phyloP scores from a whole-genome alignment of 192 early-diverging fungal species.

The Physocladia obscura region DNA sequence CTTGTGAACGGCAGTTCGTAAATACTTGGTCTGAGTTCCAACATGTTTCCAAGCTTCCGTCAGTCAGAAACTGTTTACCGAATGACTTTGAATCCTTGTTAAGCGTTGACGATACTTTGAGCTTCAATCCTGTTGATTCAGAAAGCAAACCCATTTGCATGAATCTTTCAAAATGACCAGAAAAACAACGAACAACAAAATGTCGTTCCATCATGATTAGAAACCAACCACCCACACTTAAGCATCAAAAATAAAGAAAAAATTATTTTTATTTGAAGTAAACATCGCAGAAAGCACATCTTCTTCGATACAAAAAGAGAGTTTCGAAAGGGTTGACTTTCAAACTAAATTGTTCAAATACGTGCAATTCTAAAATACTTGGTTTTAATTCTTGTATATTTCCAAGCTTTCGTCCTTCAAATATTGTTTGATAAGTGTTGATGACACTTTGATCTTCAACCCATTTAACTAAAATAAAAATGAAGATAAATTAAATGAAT shows the following conservation, averaged over 20 bases:
- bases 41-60: constrained; percentile 80
- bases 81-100: constrained; percentile 73
- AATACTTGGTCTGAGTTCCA: constrained; percentile 89
- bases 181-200: too few relatives aligned
- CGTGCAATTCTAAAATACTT: too few relatives aligned
- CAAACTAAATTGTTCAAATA: not conserved
- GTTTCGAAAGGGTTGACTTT: too few relatives aligned
- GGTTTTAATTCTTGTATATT: constrained; percentile 94
- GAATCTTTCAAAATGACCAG: too few relatives aligned
- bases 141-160: not conserved
- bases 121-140: not conserved
- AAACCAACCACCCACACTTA: too few relatives aligned
- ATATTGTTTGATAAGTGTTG: constrained; percentile 79
- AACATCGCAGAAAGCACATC: too few relatives aligned
- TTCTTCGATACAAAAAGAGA: not conserved
- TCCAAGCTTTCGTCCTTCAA: constrained; percentile 75
- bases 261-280: too few relatives aligned
- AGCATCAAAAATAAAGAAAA: too few relatives aligned
- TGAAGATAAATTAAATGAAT: not conserved
- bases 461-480: not conserved
- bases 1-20: too few relatives aligned
- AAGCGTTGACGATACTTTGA: constrained; percentile 84
- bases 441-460: constrained; percentile 69
- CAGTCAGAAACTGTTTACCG: constrained; percentile 81
- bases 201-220: too few relatives aligned